Percentiles rank a stretch among this genome's conserved stretches.
phyloP scores from a whole-genome alignment of 345 rosid species.

The Eucalyptus tenuipes region DNA sequence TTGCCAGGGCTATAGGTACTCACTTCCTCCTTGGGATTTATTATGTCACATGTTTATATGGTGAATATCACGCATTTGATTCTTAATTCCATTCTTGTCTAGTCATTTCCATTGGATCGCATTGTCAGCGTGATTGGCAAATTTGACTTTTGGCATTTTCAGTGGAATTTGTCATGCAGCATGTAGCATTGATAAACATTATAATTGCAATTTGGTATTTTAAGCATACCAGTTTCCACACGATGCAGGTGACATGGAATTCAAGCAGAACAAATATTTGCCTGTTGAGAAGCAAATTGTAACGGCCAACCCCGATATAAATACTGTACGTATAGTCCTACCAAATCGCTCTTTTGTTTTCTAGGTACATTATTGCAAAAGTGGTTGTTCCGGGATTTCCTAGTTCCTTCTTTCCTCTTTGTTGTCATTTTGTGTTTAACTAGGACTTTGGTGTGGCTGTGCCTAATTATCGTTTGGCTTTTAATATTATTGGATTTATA shows the following conservation, averaged over 20 bases:
- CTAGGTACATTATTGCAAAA: background rate
- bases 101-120: background rate
- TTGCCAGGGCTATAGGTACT: conserved; percentile 93
- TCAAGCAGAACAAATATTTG: conserved; percentile 80
- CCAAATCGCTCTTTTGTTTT: background rate
- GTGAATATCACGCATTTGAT: background rate
- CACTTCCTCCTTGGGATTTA: background rate
- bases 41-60: background rate
- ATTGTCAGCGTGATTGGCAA: background rate
- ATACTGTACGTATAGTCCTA: conserved; percentile 25
- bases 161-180: background rate
- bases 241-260: conserved; percentile 81
- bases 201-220: background rate
- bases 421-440: background rate
- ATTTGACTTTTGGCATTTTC: background rate
- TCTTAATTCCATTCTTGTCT: background rate
- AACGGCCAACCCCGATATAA: conserved; percentile 82
- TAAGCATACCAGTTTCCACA: background rate
- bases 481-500: background rate
- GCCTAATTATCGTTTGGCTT: background rate
- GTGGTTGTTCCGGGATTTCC: background rate
- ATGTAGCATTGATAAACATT: background rate
- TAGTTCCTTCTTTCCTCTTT: background rate
- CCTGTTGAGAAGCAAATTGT: conserved; percentile 78
- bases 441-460: background rate